Conservation (phyloP, 208 protist genomes). For the Acanthamoeba sp. region DNA sequence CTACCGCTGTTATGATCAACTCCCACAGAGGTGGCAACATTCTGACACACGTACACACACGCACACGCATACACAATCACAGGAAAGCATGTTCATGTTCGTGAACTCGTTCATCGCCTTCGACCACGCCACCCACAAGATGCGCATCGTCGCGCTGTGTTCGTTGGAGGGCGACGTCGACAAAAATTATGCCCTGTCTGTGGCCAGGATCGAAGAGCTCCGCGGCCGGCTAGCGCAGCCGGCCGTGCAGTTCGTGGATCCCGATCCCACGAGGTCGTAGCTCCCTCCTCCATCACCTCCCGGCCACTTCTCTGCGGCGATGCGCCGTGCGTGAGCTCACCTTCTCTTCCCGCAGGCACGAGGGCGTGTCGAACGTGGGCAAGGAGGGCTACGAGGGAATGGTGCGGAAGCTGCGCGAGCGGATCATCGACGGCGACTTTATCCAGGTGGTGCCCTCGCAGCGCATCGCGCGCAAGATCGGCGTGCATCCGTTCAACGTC, state of each 20-base stretch:
- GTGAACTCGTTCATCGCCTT: slow-evolving; percentile 81
- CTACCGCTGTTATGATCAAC: neutral
- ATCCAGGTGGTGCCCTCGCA: slow-evolving; percentile 78
- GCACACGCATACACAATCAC: neutral
- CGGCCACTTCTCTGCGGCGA: no score
- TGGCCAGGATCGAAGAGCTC: slow-evolving; percentile 39
- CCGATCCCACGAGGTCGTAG: neutral
- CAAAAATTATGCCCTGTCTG: slow-evolving; percentile 47
- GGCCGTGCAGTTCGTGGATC: slow-evolving; percentile 1
- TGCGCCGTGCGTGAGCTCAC: neutral
- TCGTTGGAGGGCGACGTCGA: slow-evolving; percentile 53
- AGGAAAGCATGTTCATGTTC: slow-evolving; percentile 84
- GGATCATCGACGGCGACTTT: slow-evolving; percentile 85
- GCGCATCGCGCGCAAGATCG: slow-evolving; percentile 56
- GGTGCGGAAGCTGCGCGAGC: slow-evolving; percentile 81
- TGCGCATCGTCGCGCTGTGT: slow-evolving; percentile 75
- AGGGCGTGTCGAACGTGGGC: slow-evolving; percentile 77
- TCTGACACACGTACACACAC: neutral
- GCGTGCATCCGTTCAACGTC: slow-evolving; percentile 83
- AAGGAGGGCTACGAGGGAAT: slow-evolving; percentile 78
- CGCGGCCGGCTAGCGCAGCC: neutral
- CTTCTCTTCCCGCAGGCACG: neutral
- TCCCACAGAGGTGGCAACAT: neutral
- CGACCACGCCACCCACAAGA: slow-evolving; percentile 75
- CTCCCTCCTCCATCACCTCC: neutral